Percentiles rank a stretch among this genome's conserved stretches.
Evolutionary conservation across 192 early-diverging fungal species (phyloP).

Genomic region (Diversispora epigaea): DNA sequence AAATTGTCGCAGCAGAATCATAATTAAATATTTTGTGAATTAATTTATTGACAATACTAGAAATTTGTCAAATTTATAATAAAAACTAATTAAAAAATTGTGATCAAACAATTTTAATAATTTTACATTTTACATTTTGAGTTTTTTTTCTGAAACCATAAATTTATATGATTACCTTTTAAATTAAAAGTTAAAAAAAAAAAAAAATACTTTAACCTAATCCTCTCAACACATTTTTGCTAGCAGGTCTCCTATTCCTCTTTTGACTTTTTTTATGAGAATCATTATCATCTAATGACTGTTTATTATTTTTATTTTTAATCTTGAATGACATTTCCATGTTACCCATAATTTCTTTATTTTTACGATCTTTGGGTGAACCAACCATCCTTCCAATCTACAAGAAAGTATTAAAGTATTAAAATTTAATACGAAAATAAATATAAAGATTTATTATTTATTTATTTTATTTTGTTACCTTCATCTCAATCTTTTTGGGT

Average conservation of each 20-base stretch:
- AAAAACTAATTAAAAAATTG: no score
- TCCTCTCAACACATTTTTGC: conserved; percentile 38
- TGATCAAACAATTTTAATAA: no score
- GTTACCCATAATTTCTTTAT: conserved; percentile 39
- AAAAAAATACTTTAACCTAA: not conserved
- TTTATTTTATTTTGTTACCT: not conserved
- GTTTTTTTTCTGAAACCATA: no score
- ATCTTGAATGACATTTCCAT: conserved; percentile 51
- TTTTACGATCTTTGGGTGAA: not conserved
- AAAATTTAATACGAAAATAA: no score
- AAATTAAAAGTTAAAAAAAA: not conserved
- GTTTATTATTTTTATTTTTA: conserved; percentile 22
- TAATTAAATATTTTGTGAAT: no score
- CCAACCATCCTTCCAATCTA: not conserved
- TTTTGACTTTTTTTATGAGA: not conserved
- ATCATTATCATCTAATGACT: not conserved
- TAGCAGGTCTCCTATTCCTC: conserved; percentile 33
- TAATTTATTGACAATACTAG: no score
- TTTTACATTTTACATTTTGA: no score
- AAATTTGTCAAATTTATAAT: no score
- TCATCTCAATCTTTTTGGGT: conserved; percentile 11
- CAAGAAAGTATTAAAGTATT: not conserved
- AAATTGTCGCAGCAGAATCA: not conserved
- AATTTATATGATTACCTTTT: no score
- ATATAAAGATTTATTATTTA: no score